Conservation (phyloP, 2,329 filamentous ascomycete genomes). For the Anthostomella pinea region DNA sequence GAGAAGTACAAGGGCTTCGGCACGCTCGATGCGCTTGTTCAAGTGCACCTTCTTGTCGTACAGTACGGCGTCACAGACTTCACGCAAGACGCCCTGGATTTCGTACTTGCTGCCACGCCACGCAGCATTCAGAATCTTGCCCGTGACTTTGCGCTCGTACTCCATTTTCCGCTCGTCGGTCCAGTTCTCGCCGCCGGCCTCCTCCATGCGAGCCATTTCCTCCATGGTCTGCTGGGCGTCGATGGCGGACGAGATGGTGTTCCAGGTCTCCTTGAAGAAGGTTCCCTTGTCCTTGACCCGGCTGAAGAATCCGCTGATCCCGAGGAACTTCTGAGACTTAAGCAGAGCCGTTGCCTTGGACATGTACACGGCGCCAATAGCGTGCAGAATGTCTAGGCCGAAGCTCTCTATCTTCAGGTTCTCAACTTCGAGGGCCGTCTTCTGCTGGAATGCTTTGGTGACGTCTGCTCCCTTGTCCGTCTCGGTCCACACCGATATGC, state of each 20-base stretch:
- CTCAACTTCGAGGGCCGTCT: slow-evolving; percentile 92
- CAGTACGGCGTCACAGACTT: slow-evolving; percentile 88
- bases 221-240: slow-evolving; percentile 98
- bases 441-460: slow-evolving; percentile 85
- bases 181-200: slow-evolving; percentile 94
- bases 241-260: slow-evolving; percentile 92
- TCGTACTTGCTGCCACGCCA: slow-evolving; percentile 97
- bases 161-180: slow-evolving; percentile 96
- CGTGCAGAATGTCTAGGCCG: slow-evolving; percentile 91
- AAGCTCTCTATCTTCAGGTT: slow-evolving; percentile 99
- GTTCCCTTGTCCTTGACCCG: slow-evolving; percentile 95
- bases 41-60: slow-evolving; percentile 75
- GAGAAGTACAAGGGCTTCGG: slow-evolving; percentile 82
- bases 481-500: slow-evolving; percentile 93
- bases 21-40: slow-evolving; percentile 84
- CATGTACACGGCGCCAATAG: slow-evolving; percentile 87
- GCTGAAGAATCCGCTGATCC: slow-evolving; percentile 91
- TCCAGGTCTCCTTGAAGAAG: slow-evolving; percentile 97
- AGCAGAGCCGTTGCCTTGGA: slow-evolving; percentile 84
- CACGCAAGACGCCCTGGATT: slow-evolving; percentile 91
- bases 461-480: slow-evolving; percentile 87
- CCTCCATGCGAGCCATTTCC: slow-evolving; percentile 95
- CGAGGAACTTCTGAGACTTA: slow-evolving; percentile 95
- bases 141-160: slow-evolving; percentile 92
- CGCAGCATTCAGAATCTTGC: slow-evolving; percentile 95